Evolutionary conservation across 352 stramenopile genomes (phyloP), one percentile per base, ranked within the genome.

Genomic region (Pythium utonaiense): DNA sequence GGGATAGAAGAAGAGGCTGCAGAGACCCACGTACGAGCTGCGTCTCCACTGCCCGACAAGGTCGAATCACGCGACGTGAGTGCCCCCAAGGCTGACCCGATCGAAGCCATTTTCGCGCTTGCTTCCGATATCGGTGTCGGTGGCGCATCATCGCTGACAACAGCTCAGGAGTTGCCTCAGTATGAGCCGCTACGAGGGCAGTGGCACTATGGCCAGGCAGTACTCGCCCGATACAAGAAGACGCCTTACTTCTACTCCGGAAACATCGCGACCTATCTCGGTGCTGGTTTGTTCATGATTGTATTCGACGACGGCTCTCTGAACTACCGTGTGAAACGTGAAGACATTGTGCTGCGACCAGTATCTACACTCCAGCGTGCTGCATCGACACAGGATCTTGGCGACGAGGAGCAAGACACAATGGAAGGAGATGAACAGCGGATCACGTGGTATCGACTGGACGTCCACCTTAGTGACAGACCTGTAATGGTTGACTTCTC

Each of bases 221-320:
- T 92, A 25, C 80, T 92, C 19, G 82, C 75, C 7, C 76, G 82
- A 45, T 88, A 89, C 66, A 82, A 78, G 55, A 78, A 72, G 52
- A 92, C 78, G 3, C 75, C 82, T n/a, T 89, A 78, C 57, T 92
- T 90, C 25, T 87, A 86, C 60, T 90, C 82, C 5, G 82, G 80
- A 28, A 89, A 89, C 53, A 86, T 92, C 45, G 82, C 82, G 3
- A 89, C 82, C 3, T 90, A 90, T 63, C 68, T 92, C 0, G 80
- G 80, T 1, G 67, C 60, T 3, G 78, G 77, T 0, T 58, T 89
- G 38, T 92, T 92, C 56, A 92, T 92, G 80, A 54, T 92, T 14
- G 75, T 92, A 19, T 90, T 89, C 59, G 82, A 92, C 44, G 82
- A 92, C 56, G 82, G 82, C 28, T 81, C 78, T 25, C 60, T 90